Evolutionary conservation across 2,329 filamentous ascomycete species (phyloP).

Genomic region (Botrytis porri): DNA sequence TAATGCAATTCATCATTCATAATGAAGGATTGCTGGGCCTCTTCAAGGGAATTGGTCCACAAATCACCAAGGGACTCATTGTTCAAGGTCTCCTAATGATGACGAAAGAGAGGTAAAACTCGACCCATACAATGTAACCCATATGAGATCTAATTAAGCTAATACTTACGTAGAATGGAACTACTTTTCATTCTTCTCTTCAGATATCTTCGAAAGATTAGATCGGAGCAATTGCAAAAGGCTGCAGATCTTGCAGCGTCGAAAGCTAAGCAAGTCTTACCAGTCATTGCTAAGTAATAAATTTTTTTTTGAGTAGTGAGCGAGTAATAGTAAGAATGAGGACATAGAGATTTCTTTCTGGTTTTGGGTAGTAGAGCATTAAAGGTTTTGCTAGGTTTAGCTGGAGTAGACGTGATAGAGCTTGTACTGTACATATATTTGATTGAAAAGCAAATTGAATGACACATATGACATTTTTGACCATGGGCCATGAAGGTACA

Average conservation of each 20-base stretch:
- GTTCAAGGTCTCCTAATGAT: slow-evolving; percentile 98
- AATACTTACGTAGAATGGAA: slow-evolving; percentile 63
- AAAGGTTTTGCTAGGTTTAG: neutral
- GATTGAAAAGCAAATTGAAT: neutral
- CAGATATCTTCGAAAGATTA: slow-evolving; percentile 71
- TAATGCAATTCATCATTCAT: slow-evolving; percentile 90
- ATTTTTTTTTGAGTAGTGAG: neutral
- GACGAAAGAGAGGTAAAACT: slow-evolving; percentile 84
- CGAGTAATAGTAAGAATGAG: slow-evolving; percentile 19
- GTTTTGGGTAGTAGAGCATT: neutral
- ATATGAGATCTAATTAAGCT: slow-evolving; percentile 5
- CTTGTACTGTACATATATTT: slow-evolving; percentile 18
- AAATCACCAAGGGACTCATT: slow-evolving; percentile 86
- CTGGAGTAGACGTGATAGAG: slow-evolving; percentile 9
- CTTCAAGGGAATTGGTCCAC: slow-evolving; percentile 95
- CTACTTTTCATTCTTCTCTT: slow-evolving; percentile 82
- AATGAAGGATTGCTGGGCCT: slow-evolving; percentile 80
- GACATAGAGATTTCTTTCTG: neutral
- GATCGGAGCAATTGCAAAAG: slow-evolving; percentile 66
- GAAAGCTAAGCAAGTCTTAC: slow-evolving; percentile 47
- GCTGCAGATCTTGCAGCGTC: slow-evolving; percentile 61
- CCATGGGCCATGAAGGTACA: neutral
- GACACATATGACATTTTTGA: neutral
- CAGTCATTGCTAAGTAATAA: slow-evolving; percentile 34
- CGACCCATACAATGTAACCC: neutral